Percentiles rank a stretch among this genome's conserved stretches.
phyloP scores from a whole-genome alignment of 352 stramenopile genomes.

The Aphanomyces stellatus region DNA sequence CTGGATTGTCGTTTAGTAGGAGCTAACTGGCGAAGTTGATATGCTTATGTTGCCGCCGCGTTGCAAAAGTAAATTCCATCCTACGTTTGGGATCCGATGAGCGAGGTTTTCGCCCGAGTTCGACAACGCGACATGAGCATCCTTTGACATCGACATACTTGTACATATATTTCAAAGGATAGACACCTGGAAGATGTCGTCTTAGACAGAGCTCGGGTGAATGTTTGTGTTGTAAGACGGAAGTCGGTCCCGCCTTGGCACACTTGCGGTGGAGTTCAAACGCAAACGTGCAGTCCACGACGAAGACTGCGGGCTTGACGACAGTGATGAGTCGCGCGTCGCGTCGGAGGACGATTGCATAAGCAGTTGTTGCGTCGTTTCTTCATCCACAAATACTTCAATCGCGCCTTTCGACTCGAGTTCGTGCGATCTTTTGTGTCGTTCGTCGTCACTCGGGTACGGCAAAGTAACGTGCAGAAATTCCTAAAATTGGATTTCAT shows the following conservation, averaged over 20 bases:
- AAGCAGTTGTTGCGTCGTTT: background rate
- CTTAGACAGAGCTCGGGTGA: background rate
- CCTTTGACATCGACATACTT: no score
- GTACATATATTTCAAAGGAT: no score
- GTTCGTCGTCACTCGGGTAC: slow-evolving; percentile 64
- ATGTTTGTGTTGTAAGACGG: background rate
- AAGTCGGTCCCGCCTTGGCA: background rate
- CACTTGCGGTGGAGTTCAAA: background rate
- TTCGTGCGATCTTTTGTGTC: slow-evolving; percentile 59
- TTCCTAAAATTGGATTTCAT: slow-evolving; percentile 26
- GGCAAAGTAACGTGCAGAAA: slow-evolving; percentile 59
- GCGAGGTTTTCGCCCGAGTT: no score
- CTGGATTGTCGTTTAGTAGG: no score
- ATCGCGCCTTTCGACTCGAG: slow-evolving; percentile 61
- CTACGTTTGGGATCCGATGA: no score
- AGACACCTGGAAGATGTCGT: no score
- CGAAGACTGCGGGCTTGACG: no score
- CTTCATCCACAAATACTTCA: background rate
- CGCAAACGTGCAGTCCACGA: background rate
- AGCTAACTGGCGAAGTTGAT: no score
- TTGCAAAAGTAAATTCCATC: no score
- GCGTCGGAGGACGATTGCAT: no score
- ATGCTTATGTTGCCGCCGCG: no score
- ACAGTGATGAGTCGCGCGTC: background rate
- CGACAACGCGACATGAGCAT: no score